Conservation (phyloP, 148 eudicot species). For the Rhododendron ovatum region DNA sequence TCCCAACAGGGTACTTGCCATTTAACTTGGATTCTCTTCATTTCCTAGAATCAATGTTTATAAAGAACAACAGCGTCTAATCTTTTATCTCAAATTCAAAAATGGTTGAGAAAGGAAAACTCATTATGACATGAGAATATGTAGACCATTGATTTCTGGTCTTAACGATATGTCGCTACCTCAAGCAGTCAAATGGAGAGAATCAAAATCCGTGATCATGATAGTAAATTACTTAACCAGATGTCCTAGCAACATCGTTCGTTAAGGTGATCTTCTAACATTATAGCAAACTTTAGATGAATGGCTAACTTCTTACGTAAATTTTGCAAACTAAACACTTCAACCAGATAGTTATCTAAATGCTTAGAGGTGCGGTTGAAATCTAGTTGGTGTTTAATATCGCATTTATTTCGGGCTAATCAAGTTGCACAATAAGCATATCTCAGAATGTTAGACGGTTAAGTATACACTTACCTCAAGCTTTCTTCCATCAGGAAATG, state of each 20-base stretch:
- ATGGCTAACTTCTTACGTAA: neutral
- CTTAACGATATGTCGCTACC: neutral
- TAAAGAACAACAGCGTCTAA: neutral
- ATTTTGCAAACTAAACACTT: neutral
- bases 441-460: neutral
- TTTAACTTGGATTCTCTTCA: neutral
- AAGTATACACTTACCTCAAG: slow-evolving; percentile 58
- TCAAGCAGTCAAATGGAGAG: neutral
- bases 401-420: neutral
- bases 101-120: neutral
- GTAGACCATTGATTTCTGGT: neutral
- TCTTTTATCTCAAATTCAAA: neutral
- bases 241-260: neutral
- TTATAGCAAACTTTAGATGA: neutral
- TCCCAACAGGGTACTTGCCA: neutral
- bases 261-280: neutral
- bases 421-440: neutral
- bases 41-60: neutral
- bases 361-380: neutral
- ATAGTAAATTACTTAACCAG: neutral
- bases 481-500: slow-evolving; percentile 84
- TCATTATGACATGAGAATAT: neutral
- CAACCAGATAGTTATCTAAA: neutral
- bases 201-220: neutral
- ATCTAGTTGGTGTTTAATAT: neutral